Percentiles rank a stretch among this genome's conserved stretches.
Evolutionary conservation across 2,329 filamentous ascomycete genomes (phyloP).

Genomic region (Colletotrichum endophyticum): DNA sequence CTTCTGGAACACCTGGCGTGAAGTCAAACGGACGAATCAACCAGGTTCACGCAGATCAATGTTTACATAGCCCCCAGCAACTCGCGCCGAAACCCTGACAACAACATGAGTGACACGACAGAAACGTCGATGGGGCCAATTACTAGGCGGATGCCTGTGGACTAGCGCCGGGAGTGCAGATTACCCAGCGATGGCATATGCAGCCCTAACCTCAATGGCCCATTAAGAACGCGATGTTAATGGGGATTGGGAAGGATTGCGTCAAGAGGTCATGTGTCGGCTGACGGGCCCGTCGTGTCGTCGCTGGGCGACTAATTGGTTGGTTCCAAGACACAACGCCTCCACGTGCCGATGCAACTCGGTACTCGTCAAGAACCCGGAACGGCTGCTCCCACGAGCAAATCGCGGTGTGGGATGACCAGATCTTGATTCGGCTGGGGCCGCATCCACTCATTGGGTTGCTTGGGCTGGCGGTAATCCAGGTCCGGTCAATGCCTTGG

Average conservation of each 20-base stretch:
- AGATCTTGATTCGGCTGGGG: not conserved
- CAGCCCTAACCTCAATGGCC: constrained; percentile 16
- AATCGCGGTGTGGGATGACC: not conserved
- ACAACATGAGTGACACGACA: not conserved
- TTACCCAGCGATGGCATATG: constrained; percentile 18
- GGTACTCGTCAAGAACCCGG: not conserved
- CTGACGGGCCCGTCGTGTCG: not conserved
- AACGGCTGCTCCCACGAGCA: not conserved
- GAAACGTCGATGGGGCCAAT: not conserved
- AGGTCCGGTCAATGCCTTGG: not conserved
- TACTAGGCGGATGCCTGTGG: constrained; percentile 15
- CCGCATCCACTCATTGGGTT: not conserved
- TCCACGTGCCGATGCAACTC: not conserved
- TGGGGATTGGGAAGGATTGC: not conserved
- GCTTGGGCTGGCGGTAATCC: not conserved
- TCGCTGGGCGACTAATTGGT: not conserved
- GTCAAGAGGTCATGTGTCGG: constrained; percentile 6
- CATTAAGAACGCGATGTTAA: constrained; percentile 3
- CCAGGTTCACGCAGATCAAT: not conserved
- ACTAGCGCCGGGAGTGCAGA: constrained; percentile 13
- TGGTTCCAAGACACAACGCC: not conserved
- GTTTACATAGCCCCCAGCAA: not conserved
- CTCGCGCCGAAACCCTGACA: not conserved
- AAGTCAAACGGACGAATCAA: not conserved
- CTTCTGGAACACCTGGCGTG: not conserved